Conservation (phyloP, 2,329 filamentous ascomycete species). For the Fusarium continuum region DNA sequence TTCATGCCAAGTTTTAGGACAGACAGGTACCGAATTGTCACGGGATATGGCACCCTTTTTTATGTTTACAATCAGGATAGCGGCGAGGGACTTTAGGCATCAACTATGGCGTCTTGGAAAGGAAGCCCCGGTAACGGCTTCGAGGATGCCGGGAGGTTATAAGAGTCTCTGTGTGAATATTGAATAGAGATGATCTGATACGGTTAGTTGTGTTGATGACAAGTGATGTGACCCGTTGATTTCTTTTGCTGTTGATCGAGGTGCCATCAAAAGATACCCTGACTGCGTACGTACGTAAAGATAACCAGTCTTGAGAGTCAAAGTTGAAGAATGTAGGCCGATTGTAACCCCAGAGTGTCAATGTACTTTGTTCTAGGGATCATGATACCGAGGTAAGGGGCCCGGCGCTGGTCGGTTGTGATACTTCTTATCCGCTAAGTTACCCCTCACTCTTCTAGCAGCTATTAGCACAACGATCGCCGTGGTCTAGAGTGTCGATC, state of each 20-base stretch:
- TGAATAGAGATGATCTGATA: constrained; percentile 44
- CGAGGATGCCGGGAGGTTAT: constrained; percentile 43
- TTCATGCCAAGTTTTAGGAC: constrained; percentile 41
- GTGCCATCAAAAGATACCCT: too few relatives aligned
- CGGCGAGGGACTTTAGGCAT: constrained; percentile 38
- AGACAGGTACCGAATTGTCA: constrained; percentile 30
- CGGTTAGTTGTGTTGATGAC: background rate
- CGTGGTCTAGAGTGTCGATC: constrained; percentile 14
- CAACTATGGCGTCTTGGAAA: constrained; percentile 45
- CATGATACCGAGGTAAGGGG: background rate
- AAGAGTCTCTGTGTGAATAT: constrained; percentile 38
- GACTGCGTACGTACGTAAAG: background rate
- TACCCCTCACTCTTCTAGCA: constrained; percentile 2
- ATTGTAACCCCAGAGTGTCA: too few relatives aligned
- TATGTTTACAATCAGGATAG: constrained; percentile 36
- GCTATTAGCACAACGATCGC: constrained; percentile 2
- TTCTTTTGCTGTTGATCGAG: background rate
- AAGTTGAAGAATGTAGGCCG: too few relatives aligned
- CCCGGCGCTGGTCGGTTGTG: background rate
- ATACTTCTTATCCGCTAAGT: background rate
- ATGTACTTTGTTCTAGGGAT: too few relatives aligned
- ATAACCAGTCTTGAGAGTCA: background rate
- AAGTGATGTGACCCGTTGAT: constrained; percentile 1
- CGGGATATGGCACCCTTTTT: constrained; percentile 40
- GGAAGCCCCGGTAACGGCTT: constrained; percentile 42